These are phyloP conservation scores for Eimeria maxima DNA, from an alignment of 169 alveolate species.

Conservation along the genomic window DNA sequence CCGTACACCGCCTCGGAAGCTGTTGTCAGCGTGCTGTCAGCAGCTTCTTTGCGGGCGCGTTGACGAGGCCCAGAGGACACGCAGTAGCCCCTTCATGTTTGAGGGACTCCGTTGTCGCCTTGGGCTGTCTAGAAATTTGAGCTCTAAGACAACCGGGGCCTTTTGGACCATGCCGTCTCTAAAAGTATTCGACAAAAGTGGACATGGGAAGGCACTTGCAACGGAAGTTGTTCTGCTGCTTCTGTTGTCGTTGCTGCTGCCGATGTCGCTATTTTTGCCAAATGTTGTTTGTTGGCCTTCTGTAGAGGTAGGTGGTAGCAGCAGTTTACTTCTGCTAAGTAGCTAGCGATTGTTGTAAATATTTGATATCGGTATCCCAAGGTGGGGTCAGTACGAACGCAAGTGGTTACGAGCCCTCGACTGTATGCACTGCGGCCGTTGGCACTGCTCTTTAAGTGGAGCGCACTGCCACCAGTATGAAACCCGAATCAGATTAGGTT, in stretches of 20 bases:
- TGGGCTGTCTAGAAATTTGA: neutral
- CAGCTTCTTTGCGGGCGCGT: too few relatives aligned
- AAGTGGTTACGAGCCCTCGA: too few relatives aligned
- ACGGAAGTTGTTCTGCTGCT: neutral
- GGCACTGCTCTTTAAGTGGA: too few relatives aligned
- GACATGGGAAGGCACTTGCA: neutral
- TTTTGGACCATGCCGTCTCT: neutral
- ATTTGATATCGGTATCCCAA: too few relatives aligned
- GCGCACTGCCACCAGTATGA: too few relatives aligned
- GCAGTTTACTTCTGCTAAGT: neutral
- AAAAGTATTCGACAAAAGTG: neutral
- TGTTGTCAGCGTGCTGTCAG: too few relatives aligned
- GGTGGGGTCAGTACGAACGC: too few relatives aligned
- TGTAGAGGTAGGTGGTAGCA: neutral
- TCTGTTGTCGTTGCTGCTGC: conserved; percentile 19
- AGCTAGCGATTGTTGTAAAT: neutral
- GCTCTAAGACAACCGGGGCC: neutral
- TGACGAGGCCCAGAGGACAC: neutral
- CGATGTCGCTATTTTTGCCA: neutral
- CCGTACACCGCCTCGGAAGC: neutral
- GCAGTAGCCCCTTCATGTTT: neutral
- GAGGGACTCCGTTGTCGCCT: neutral
- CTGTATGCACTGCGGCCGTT: too few relatives aligned
- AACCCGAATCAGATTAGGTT: too few relatives aligned
- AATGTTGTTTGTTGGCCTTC: neutral